Base-by-base conservation (phyloP, 371 early-diverging fungal species). In the Capillidium rhysosporum region DNA sequence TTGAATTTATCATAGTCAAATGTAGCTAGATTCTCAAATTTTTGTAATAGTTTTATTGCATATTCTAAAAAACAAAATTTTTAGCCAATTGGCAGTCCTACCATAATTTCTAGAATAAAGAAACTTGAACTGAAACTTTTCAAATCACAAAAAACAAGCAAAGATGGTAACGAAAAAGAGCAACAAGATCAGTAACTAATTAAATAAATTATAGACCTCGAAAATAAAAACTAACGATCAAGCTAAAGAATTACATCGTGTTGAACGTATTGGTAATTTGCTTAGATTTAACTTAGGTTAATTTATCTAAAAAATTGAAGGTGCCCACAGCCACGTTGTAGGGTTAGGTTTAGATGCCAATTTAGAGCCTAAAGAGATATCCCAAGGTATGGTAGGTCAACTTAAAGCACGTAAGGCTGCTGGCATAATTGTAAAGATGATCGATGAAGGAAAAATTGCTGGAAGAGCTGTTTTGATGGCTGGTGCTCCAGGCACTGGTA, bases 301-400 rank as follows among this genome's bases (percentile, higher is more conserved):
- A 31, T 2, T 34, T 49, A 5, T 39, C 48, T 29, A 28, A 43
- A 21, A 4, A 21, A 46, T 40, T 53, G 3, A 23, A 84, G 94
- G 98, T 49, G 88, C 93, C 1, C 98, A 99, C 67, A 95, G 98
- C 52, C 99, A 99, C 59, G 89, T 94, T 59, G 77, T 76, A 47
- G 90, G 90, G 34, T 73, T 94, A 56, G 88, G 86, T 49, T 68
- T 89, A 49, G 89, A 92, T 58, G 93, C 93, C 63, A 82, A 82
- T 21, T 72, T 93, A 57, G 90, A 93, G 60, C 84, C 91, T 16
- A 76, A 85, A 34, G 61, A 66, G 40, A 66, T 79, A 1, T 81
- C 88, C n/a, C 89, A 94, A 67, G 98, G 97, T 47, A 90, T 99
- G 91, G 95, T 98, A 40, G 98, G 98, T n/a, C 95, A 98, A 67